phyloP scores from a whole-genome alignment of 202 grass and related monocot genomes.

The Carex arenaria region DNA sequence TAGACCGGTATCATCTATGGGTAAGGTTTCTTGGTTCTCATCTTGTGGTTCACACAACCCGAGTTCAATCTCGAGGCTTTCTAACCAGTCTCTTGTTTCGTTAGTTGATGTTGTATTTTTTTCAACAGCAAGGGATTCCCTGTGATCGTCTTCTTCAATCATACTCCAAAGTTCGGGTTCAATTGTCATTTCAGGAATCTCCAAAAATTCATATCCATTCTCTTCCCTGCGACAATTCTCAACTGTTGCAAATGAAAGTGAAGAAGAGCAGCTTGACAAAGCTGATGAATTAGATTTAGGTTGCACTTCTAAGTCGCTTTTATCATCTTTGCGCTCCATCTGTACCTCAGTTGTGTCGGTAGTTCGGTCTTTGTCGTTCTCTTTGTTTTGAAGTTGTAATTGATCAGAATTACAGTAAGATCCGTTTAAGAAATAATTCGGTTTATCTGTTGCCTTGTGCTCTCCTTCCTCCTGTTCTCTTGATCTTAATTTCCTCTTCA shows the following conservation, averaged over 20 bases:
- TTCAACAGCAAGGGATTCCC: background rate
- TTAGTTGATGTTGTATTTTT: background rate
- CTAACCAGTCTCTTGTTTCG: constrained; percentile 18
- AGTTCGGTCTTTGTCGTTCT: constrained; percentile 8
- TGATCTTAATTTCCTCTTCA: constrained; percentile 36
- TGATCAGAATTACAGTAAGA: background rate
- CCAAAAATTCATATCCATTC: constrained; percentile 1
- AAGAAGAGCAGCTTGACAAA: constrained; percentile 22
- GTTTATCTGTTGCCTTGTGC: constrained; percentile 4
- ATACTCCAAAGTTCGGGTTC: constrained; percentile 34
- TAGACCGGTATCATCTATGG: background rate
- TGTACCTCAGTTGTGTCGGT: background rate
- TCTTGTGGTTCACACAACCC: constrained; percentile 21
- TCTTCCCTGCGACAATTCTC: background rate
- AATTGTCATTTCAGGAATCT: constrained; percentile 23
- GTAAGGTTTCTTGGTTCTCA: background rate
- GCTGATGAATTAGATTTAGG: background rate
- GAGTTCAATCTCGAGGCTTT: constrained; percentile 32
- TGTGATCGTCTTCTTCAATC: background rate
- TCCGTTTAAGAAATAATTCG: background rate
- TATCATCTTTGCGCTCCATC: constrained; percentile 6
- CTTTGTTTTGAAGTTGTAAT: background rate
- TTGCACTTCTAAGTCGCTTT: background rate
- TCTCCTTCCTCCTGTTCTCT: constrained; percentile 3
- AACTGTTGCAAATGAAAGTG: background rate